A percentile compares a stretch with the other conserved stretches of the same genome.
These are phyloP conservation scores for Aquilaria agallochum DNA, from an alignment of 441 rosid genomes.

Conservation along the genomic window DNA sequence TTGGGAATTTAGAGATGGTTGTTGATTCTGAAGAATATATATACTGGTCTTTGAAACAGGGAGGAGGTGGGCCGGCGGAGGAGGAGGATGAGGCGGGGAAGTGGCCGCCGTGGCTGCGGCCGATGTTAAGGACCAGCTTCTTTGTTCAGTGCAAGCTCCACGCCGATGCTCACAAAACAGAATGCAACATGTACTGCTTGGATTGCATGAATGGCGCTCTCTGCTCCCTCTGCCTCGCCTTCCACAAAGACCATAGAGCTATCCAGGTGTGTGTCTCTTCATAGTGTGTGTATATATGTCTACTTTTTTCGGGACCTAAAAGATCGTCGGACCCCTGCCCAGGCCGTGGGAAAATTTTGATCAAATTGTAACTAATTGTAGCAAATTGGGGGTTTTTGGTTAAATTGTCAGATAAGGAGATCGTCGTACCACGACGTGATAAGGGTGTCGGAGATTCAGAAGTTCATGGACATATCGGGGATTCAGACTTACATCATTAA, in stretches of 20 bases:
- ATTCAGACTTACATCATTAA: constrained; percentile 31
- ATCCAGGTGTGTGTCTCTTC: constrained; percentile 27
- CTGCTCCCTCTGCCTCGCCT: constrained; percentile 37
- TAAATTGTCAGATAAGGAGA: constrained; percentile 34
- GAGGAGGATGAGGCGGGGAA: constrained; percentile 22
- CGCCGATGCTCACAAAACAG: constrained; percentile 40
- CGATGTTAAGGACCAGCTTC: constrained; percentile 34
- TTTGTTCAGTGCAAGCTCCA: constrained; percentile 42
- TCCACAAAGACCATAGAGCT: constrained; percentile 37
- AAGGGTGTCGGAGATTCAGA: constrained; percentile 49
- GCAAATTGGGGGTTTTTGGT: not conserved
- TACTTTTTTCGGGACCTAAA: no score
- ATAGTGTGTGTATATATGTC: no score
- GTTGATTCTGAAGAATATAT: not conserved
- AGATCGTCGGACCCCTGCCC: no score
- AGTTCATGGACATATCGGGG: constrained; percentile 36
- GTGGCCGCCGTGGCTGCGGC: constrained; percentile 45
- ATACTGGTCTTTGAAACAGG: constrained; percentile 14
- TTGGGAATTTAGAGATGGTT: not conserved
- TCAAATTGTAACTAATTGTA: no score
- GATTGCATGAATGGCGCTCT: constrained; percentile 45
- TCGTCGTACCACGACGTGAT: constrained; percentile 58
- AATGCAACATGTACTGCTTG: constrained; percentile 50
- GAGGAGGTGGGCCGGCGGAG: constrained; percentile 34
- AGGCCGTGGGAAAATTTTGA: no score